Percentiles rank a stretch among this genome's conserved stretches.
phyloP scores from a whole-genome alignment of 225 moss, liverwort and hornwort genomes.

The Physcomitrium patens region DNA sequence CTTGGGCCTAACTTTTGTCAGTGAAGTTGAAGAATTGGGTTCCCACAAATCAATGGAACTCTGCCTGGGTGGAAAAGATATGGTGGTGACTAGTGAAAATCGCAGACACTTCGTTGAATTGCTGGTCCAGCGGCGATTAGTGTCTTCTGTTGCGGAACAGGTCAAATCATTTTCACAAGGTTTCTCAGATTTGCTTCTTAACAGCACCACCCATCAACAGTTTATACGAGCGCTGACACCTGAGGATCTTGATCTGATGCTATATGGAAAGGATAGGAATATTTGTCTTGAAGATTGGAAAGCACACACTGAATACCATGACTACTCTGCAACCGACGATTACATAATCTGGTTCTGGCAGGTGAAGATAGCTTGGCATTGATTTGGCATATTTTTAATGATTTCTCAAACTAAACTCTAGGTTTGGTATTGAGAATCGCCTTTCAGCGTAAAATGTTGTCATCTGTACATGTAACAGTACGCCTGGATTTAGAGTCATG shows the following conservation, averaged over 20 bases:
- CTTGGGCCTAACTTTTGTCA: constrained; percentile 87
- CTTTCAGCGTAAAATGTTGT: constrained; percentile 7
- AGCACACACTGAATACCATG: constrained; percentile 88
- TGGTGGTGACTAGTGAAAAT: constrained; percentile 87
- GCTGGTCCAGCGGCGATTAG: constrained; percentile 84
- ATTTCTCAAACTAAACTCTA: not conserved
- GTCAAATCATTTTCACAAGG: constrained; percentile 92
- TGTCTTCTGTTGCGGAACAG: constrained; percentile 89
- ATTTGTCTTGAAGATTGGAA: constrained; percentile 78
- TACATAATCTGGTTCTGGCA: constrained; percentile 97
- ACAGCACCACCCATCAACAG: constrained; percentile 76
- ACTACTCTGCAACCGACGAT: constrained; percentile 61
- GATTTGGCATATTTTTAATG: not conserved
- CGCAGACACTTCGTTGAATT: constrained; percentile 89
- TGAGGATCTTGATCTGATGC: constrained; percentile 87
- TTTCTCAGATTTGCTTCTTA: constrained; percentile 89
- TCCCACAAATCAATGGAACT: constrained; percentile 87
- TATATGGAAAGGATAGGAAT: constrained; percentile 86
- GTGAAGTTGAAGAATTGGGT: constrained; percentile 94
- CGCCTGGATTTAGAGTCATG: not conserved
- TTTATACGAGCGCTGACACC: constrained; percentile 88
- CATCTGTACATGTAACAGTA: not conserved
- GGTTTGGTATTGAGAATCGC: not conserved
- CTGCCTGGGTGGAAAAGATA: constrained; percentile 83
- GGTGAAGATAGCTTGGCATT: constrained; percentile 46